Percentiles rank a stretch among this genome's conserved stretches.
These are phyloP conservation scores for Aquilaria malaccensis DNA, from an alignment of 345 rosid genomes.

Conservation along the genomic window DNA sequence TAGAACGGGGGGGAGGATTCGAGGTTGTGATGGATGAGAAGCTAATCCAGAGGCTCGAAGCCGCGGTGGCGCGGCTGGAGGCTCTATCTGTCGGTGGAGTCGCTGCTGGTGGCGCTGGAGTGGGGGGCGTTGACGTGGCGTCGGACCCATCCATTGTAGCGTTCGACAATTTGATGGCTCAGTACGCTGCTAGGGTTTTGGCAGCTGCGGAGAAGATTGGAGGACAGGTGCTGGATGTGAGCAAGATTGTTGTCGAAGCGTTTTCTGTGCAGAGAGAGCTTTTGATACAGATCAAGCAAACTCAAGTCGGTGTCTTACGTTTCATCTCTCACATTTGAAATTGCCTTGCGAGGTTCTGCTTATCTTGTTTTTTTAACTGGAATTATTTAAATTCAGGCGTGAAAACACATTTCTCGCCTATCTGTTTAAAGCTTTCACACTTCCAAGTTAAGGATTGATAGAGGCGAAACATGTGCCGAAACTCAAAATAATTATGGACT, in stretches of 20 bases:
- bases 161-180: conserved; percentile 55
- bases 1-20: conserved; percentile 6
- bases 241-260: conserved; percentile 62
- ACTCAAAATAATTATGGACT: no score
- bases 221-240: conserved; percentile 70
- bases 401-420: no score
- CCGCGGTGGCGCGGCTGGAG: conserved; percentile 76
- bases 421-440: no score
- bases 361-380: not conserved
- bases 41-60: conserved; percentile 67
- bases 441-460: no score
- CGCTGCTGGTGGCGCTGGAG: conserved; percentile 20
- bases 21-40: conserved; percentile 56
- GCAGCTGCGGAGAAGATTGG: conserved; percentile 84
- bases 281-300: conserved; percentile 58
- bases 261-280: conserved; percentile 58
- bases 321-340: conserved; percentile 1
- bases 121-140: conserved; percentile 14
- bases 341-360: no score
- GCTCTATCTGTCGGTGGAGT: conserved; percentile 33
- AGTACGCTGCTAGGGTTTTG: conserved; percentile 49
- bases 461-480: no score
- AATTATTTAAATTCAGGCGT: no score
- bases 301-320: conserved; percentile 34
- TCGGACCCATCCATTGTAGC: conserved; percentile 78